phyloP scores from a whole-genome alignment of 345 rosid genomes.

The Geranium brycei region DNA sequence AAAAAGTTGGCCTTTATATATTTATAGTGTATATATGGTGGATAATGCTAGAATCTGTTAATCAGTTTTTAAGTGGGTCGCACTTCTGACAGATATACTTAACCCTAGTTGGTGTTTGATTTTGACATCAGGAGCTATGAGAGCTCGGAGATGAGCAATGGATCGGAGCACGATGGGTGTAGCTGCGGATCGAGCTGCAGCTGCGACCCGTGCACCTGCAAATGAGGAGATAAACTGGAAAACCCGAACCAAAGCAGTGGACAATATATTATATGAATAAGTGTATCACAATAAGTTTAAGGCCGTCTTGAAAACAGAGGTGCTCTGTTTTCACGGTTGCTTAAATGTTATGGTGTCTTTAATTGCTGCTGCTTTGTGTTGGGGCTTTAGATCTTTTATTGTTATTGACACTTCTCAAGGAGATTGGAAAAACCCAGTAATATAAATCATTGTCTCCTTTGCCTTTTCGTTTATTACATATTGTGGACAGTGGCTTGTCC shows the following conservation, averaged over 20 bases:
- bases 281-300: neutral
- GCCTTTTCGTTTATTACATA: too few relatives aligned
- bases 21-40: too few relatives aligned
- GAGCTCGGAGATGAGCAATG: constrained; percentile 20
- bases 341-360: neutral
- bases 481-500: too few relatives aligned
- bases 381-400: neutral
- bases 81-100: too few relatives aligned
- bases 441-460: too few relatives aligned
- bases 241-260: neutral
- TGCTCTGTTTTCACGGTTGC: neutral
- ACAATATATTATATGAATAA: constrained; percentile 3
- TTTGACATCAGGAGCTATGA: constrained; percentile 8
- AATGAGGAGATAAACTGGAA: constrained; percentile 2
- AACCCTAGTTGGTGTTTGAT: too few relatives aligned
- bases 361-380: neutral
- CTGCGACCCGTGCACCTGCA: constrained; percentile 44
- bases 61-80: too few relatives aligned
- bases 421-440: too few relatives aligned
- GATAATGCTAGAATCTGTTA: too few relatives aligned
- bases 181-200: constrained; percentile 64
- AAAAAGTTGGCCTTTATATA: too few relatives aligned
- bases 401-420: too few relatives aligned
- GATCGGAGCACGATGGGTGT: constrained; percentile 35
- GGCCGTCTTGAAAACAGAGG: neutral